phyloP scores from a whole-genome alignment of 371 early-diverging fungal species.

The Mortierella sp. region DNA sequence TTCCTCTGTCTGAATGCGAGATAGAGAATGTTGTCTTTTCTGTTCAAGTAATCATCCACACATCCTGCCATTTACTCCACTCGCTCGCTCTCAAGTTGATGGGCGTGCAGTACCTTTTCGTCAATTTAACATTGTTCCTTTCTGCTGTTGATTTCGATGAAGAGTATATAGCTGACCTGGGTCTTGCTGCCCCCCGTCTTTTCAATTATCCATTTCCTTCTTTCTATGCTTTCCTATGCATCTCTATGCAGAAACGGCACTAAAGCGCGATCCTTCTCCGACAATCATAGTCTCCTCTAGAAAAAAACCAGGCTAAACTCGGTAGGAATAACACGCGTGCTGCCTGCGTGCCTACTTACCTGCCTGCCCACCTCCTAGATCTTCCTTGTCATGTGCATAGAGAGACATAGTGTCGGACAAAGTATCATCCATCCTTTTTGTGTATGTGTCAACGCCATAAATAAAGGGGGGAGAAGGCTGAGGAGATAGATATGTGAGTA shows the following conservation, averaged over 20 bases:
- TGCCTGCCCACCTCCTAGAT: not conserved
- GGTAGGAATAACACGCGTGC: not conserved
- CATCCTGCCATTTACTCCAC: not conserved
- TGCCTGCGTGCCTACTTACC: too few species aligned
- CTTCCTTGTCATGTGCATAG: not conserved
- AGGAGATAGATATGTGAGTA: not conserved
- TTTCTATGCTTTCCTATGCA: not conserved
- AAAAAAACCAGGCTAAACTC: not conserved
- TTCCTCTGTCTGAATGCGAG: not conserved
- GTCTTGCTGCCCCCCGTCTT: not conserved
- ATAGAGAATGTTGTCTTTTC: not conserved
- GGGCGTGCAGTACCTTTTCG: not conserved
- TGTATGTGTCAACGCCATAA: not conserved
- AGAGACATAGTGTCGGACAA: not conserved
- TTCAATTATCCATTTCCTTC: not conserved
- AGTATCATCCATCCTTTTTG: slow-evolving; percentile 1
- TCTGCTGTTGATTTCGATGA: not conserved
- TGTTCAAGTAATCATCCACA: not conserved
- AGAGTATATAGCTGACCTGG: not conserved
- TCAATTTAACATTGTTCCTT: not conserved
- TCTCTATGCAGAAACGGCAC: not conserved
- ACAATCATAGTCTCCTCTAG: not conserved
- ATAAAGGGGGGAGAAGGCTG: not conserved
- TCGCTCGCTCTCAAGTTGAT: slow-evolving; percentile 1
- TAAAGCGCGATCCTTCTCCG: not conserved